A percentile compares a stretch with the other conserved stretches of the same genome.
Evolutionary conservation across 208 protist species (phyloP).

Genomic region (Trypanosoma theileri): DNA sequence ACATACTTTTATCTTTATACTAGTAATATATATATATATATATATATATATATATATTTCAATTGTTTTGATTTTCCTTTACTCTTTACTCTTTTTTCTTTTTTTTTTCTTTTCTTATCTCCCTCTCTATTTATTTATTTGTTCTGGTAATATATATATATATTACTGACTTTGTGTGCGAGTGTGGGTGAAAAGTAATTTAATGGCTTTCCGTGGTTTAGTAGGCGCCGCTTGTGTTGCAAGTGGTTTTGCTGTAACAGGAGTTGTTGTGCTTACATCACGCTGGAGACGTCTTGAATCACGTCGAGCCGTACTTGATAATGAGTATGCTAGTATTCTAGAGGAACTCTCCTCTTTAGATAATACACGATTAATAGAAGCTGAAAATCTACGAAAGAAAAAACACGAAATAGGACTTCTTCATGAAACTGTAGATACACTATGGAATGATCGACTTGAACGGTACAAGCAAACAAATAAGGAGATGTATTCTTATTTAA

Average conservation of each 20-base stretch:
- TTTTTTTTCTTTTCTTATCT: conserved; percentile 11
- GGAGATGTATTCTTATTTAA: conserved; percentile 66
- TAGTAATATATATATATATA: conserved; percentile 14
- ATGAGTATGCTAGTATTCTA: conserved; percentile 61
- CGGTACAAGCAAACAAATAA: conserved; percentile 65
- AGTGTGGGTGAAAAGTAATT: not conserved
- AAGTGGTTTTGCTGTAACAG: conserved; percentile 35
- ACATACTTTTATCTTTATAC: too few species aligned
- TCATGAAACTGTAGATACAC: conserved; percentile 62
- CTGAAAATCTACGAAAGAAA: conserved; percentile 43
- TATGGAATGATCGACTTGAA: conserved; percentile 74
- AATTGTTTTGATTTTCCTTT: not conserved
- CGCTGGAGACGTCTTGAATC: conserved; percentile 55
- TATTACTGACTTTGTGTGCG: not conserved
- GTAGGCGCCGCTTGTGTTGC: conserved; percentile 34
- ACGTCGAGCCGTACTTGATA: conserved; percentile 59
- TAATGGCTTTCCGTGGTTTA: conserved; percentile 28
- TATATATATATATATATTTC: conserved; percentile 15
- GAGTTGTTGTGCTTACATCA: conserved; percentile 34
- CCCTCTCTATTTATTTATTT: conserved; percentile 27
- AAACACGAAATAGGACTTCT: conserved; percentile 31
- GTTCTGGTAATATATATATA: conserved; percentile 9
- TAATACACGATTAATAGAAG: conserved; percentile 42
- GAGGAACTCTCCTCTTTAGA: conserved; percentile 37
- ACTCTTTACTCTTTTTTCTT: conserved; percentile 18